Conservation (phyloP, 441 rosid species). For the Pelargonium cotyledonis region DNA sequence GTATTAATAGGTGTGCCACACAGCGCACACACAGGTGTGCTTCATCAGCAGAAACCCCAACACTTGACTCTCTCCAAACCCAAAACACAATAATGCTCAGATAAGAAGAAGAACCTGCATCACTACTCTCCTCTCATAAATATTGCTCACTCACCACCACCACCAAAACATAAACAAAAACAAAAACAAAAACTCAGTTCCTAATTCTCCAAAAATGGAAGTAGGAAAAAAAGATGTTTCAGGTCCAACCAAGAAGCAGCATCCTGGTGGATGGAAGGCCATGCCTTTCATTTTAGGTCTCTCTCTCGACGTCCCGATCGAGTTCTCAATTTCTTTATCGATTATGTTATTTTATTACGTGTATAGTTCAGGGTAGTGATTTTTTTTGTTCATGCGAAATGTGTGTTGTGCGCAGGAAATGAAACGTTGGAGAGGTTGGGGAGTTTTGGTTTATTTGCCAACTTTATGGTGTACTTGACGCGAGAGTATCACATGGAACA, state of each 20-base stretch:
- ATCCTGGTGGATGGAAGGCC: slow-evolving; percentile 76
- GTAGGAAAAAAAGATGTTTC: not conserved
- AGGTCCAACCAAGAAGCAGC: slow-evolving; percentile 19
- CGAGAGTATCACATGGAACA: slow-evolving; percentile 52
- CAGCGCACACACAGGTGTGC: not conserved
- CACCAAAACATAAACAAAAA: too few species aligned
- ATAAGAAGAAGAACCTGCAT: not conserved
- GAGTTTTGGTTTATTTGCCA: slow-evolving; percentile 48
- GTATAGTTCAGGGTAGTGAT: too few species aligned
- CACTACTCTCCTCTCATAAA: too few species aligned
- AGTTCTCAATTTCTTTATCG: not conserved
- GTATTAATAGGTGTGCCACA: slow-evolving; percentile 1
- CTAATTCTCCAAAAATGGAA: too few species aligned
- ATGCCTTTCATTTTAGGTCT: slow-evolving; percentile 75
- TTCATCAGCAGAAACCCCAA: not conserved
- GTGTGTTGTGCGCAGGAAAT: slow-evolving; percentile 40
- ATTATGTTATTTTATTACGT: too few species aligned
- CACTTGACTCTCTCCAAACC: too few species aligned
- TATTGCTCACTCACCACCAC: too few species aligned
- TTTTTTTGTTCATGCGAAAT: not conserved
- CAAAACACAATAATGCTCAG: not conserved
- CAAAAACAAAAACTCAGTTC: too few species aligned
- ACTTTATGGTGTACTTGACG: slow-evolving; percentile 67
- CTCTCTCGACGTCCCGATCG: too few species aligned
- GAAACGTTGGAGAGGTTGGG: slow-evolving; percentile 81